A percentile compares a stretch with the other conserved stretches of the same genome.
phyloP scores from a whole-genome alignment of 441 rosid species.

The Capsella rubella region DNA sequence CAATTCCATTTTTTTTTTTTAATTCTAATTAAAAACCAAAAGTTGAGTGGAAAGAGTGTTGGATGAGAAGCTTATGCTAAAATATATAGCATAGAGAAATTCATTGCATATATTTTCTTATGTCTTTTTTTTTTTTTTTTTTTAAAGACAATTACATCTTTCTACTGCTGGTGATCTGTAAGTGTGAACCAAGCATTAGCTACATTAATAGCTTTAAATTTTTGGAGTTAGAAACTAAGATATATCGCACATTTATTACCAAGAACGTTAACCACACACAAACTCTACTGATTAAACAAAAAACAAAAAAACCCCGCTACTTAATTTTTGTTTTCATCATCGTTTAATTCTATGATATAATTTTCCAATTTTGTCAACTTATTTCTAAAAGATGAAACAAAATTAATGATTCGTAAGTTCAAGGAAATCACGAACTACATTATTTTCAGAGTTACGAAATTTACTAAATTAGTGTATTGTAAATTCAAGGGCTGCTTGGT shows the following conservation, averaged over 20 bases:
- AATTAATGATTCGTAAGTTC: no score
- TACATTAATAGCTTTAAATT: not conserved
- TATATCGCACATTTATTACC: not conserved
- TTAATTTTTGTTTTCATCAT: no score
- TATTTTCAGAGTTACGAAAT: no score
- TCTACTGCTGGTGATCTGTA: constrained; percentile 13
- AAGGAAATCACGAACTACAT: no score
- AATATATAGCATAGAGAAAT: not conserved
- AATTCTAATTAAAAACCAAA: not conserved
- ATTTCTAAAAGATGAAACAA: no score
- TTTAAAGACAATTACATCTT: not conserved
- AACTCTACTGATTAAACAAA: not conserved
- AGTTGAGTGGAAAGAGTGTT: not conserved
- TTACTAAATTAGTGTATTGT: no score
- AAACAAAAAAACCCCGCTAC: no score
- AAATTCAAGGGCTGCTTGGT: no score
- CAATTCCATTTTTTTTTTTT: constrained; percentile 6
- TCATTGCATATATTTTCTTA: not conserved
- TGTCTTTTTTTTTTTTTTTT: not conserved
- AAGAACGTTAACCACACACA: not conserved
- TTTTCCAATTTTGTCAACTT: no score
- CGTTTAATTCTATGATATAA: no score
- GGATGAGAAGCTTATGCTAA: not conserved
- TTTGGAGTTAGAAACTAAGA: not conserved
- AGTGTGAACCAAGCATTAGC: not conserved